Evolutionary conservation across 2,329 filamentous ascomycete species (phyloP).

Genomic region (Neonectria magnoliae): DNA sequence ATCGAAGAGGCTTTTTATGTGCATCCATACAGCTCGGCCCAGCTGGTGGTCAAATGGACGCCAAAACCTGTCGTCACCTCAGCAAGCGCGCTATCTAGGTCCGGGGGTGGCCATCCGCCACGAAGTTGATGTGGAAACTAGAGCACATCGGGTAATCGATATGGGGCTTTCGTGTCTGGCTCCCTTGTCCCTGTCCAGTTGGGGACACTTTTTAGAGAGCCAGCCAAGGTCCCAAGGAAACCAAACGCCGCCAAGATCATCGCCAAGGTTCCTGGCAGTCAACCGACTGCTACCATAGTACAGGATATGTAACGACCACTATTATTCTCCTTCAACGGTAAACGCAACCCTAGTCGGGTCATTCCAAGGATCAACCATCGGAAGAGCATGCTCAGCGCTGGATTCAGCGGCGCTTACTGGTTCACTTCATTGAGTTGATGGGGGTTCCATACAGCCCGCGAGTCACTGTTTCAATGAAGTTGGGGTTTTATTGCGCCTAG

Average conservation of each 20-base stretch:
- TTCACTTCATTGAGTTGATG: background rate
- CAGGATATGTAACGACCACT: background rate
- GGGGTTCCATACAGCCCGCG: background rate
- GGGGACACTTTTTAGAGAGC: slow-evolving; percentile 8
- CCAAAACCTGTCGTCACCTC: slow-evolving; percentile 1
- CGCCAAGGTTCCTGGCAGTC: slow-evolving; percentile 14
- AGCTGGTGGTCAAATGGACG: background rate
- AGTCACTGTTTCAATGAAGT: slow-evolving; percentile 2
- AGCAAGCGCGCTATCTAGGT: slow-evolving; percentile 9
- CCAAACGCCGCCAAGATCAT: slow-evolving; percentile 18
- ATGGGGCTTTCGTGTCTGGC: slow-evolving; percentile 1
- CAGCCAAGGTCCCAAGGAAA: slow-evolving; percentile 7
- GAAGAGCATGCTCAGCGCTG: background rate
- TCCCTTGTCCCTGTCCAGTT: slow-evolving; percentile 9
- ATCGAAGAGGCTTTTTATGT: slow-evolving; percentile 9
- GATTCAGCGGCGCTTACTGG: background rate
- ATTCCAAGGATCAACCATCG: background rate
- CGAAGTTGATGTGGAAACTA: slow-evolving; percentile 7
- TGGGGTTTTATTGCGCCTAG: slow-evolving; percentile 4
- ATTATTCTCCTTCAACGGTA: background rate
- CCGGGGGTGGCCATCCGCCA: slow-evolving; percentile 16
- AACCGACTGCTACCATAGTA: background rate
- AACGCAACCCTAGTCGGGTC: background rate
- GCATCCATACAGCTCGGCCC: background rate
- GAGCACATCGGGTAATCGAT: slow-evolving; percentile 18